These are phyloP conservation scores for Spathaspora gorwiae DNA, from an alignment of 805 yeast species.

Conservation along the genomic window DNA sequence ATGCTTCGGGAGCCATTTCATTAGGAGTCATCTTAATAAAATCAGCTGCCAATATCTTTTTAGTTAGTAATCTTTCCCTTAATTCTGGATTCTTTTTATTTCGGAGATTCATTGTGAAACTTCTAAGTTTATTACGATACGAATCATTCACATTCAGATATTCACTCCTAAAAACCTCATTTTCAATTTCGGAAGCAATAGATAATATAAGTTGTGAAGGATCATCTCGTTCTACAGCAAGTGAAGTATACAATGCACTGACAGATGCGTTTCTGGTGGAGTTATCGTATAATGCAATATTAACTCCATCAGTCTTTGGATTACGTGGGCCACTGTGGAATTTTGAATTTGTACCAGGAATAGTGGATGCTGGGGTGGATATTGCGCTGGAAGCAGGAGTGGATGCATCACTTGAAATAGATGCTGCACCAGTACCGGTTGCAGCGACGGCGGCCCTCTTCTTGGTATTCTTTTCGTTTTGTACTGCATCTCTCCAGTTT, in stretches of 20 bases:
- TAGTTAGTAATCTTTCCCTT: constrained; percentile 60
- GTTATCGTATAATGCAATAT: constrained; percentile 64
- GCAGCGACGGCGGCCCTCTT: constrained; percentile 13
- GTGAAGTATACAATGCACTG: constrained; percentile 79
- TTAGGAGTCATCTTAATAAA: constrained; percentile 83
- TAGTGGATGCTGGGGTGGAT: constrained; percentile 3
- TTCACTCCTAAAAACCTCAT: constrained; percentile 60
- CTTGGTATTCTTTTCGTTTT: constrained; percentile 51
- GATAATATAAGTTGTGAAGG: constrained; percentile 54
- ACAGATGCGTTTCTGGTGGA: constrained; percentile 80
- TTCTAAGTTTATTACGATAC: constrained; percentile 80
- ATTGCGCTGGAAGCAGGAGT: constrained; percentile 10
- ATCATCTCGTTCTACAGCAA: constrained; percentile 73
- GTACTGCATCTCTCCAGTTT: constrained; percentile 87
- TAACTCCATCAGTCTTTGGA: constrained; percentile 76
- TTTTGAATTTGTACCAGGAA: constrained; percentile 7
- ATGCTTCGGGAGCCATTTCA: constrained; percentile 91
- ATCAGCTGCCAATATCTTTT: constrained; percentile 61
- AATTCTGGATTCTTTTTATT: constrained; percentile 87
- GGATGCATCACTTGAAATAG: constrained; percentile 4
- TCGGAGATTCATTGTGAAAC: constrained; percentile 80
- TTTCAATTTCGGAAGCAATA: constrained; percentile 69
- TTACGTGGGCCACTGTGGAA: constrained; percentile 58
- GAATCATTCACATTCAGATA: constrained; percentile 52
- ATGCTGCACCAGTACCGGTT: constrained; percentile 6